These are phyloP conservation scores for Lodderomyces pseudojiufengensis DNA, from an alignment of 1,139 yeast species.

Conservation along the genomic window DNA sequence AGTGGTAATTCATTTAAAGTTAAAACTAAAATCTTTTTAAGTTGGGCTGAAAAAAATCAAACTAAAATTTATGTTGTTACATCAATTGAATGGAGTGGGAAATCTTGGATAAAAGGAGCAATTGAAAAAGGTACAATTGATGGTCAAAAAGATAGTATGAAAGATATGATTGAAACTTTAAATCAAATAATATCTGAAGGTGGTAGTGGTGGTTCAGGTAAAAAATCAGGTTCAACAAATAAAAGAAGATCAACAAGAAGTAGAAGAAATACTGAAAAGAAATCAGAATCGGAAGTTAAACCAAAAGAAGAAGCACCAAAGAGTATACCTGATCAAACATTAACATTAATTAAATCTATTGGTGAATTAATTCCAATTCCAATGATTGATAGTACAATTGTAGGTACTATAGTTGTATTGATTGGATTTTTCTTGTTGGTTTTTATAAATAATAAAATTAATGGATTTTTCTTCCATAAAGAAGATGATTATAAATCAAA, in stretches of 20 bases:
- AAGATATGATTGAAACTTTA: constrained; percentile 55
- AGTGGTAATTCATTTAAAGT: constrained; percentile 82
- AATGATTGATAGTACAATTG: constrained; percentile 21
- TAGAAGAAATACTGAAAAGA: constrained; percentile 18
- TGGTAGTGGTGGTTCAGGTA: constrained; percentile 10
- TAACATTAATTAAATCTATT: constrained; percentile 24
- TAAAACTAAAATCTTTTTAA: constrained; percentile 59
- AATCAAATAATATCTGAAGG: constrained; percentile 38
- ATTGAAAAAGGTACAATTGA: constrained; percentile 89
- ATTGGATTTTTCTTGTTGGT: constrained; percentile 15
- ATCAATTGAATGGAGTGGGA: constrained; percentile 84
- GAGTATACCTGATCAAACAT: constrained; percentile 20
- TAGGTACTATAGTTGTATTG: constrained; percentile 21
- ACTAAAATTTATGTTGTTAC: constrained; percentile 66
- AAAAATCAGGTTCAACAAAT: constrained; percentile 6
- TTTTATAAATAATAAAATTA: constrained; percentile 1
- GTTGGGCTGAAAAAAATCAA: constrained; percentile 73
- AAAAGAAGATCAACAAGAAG: constrained; percentile 26
- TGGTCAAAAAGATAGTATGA: constrained; percentile 78
- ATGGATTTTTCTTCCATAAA: neutral
- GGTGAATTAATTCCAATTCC: constrained; percentile 32
- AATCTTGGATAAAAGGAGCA: constrained; percentile 87
- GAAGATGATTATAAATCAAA: neutral
- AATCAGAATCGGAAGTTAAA: constrained; percentile 12
- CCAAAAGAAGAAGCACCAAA: constrained; percentile 11